Evolutionary conservation across 1,284 basidiomycete genomes (phyloP).

Genomic region (Neolentinus lepideus): DNA sequence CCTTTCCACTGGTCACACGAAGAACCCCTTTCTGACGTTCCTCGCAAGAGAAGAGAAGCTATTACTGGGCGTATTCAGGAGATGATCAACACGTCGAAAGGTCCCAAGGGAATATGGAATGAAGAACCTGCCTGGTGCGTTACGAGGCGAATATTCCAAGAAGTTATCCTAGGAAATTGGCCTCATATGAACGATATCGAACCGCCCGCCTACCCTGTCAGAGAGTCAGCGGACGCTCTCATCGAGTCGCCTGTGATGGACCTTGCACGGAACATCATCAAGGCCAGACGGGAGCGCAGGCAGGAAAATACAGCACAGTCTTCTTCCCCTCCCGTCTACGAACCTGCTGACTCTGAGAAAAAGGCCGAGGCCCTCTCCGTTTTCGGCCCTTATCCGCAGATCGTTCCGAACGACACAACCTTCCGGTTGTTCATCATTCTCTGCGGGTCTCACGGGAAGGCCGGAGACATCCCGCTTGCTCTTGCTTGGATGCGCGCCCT

Average conservation of each 20-base stretch:
- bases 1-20: conserved; percentile 8
- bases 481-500: conserved; percentile 75
- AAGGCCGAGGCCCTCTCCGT: conserved; percentile 1
- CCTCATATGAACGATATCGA: conserved; percentile 22
- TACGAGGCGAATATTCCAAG: conserved; percentile 40
- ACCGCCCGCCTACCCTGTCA: conserved; percentile 21
- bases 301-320: background rate
- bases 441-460: conserved; percentile 42
- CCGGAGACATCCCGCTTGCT: conserved; percentile 58
- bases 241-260: conserved; percentile 21
- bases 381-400: conserved; percentile 22
- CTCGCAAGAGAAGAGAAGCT: conserved; percentile 3
- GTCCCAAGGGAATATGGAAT: conserved; percentile 36
- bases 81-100: background rate
- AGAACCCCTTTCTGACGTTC: background rate
- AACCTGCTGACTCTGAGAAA: conserved; percentile 3
- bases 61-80: conserved; percentile 18
- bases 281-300: conserved; percentile 7
- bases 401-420: conserved; percentile 40
- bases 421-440: conserved; percentile 63
- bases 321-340: background rate
- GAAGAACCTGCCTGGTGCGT: conserved; percentile 34
- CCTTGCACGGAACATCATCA: conserved; percentile 10
- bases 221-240: conserved; percentile 19
- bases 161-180: conserved; percentile 45